Evolutionary conservation across 805 yeast genomes (phyloP).

Genomic region (Debaryomyces maramus): DNA sequence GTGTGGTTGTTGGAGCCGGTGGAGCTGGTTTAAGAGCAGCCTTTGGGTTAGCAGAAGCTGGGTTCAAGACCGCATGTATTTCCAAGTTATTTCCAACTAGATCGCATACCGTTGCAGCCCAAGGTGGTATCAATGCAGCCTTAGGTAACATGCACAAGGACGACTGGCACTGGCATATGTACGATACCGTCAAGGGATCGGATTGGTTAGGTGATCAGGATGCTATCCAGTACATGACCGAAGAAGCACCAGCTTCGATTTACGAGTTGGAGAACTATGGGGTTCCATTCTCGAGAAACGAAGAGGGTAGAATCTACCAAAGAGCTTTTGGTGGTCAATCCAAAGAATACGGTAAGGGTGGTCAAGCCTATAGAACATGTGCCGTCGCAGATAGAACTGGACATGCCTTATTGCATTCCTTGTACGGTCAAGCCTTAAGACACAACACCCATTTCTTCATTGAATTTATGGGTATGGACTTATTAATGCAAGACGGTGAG

Average conservation of each 20-base stretch:
- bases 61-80: slow-evolving; percentile 95
- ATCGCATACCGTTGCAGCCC: slow-evolving; percentile 98
- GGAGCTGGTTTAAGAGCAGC: slow-evolving; percentile 99
- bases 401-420: slow-evolving; percentile 91
- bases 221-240: slow-evolving; percentile 98
- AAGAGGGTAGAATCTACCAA: slow-evolving; percentile 94
- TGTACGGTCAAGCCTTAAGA: slow-evolving; percentile 93
- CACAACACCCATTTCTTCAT: slow-evolving; percentile 97
- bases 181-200: slow-evolving; percentile 98
- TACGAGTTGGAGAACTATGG: slow-evolving; percentile 97
- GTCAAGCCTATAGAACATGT: slow-evolving; percentile 98
- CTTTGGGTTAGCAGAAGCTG: slow-evolving; percentile 95
- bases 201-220: slow-evolving; percentile 99
- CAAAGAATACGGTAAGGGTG: slow-evolving; percentile 94
- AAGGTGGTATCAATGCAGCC: slow-evolving; percentile 99
- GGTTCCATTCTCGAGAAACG: slow-evolving; percentile 96
- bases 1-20: slow-evolving; percentile 98
- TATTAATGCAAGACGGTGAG: slow-evolving; percentile 90
- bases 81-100: slow-evolving; percentile 97
- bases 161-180: slow-evolving; percentile 99
- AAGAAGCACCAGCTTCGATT: slow-evolving; percentile 94
- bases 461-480: slow-evolving; percentile 93
- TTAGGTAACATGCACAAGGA: slow-evolving; percentile 97
- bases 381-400: slow-evolving; percentile 99
- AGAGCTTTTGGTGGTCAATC: slow-evolving; percentile 99